Evolutionary conservation across 129 eudicot genomes (phyloP).

Genomic region (Logfia minima): DNA sequence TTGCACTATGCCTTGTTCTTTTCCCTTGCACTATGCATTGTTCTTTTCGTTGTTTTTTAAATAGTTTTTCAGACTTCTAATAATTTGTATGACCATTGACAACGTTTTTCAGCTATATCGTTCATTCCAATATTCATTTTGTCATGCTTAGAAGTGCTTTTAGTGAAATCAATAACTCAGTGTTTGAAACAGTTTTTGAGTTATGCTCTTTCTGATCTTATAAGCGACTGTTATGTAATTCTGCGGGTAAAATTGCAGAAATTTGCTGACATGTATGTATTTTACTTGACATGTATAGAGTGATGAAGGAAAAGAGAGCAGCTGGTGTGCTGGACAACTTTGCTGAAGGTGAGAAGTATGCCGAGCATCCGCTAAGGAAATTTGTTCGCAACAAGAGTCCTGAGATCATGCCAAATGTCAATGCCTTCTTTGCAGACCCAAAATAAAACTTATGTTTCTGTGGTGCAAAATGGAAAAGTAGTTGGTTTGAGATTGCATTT

Average conservation of each 20-base stretch:
- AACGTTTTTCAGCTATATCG: not conserved
- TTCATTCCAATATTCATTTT: too few species aligned
- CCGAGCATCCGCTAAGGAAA: constrained; percentile 74
- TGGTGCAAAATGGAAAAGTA: not conserved
- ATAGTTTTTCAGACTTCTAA: not conserved
- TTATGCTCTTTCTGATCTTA: not conserved
- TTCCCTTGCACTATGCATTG: too few species aligned
- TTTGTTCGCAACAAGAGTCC: constrained; percentile 71
- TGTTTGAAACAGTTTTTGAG: too few species aligned
- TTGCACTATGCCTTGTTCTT: not conserved
- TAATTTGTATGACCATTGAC: not conserved
- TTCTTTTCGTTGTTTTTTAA: not conserved
- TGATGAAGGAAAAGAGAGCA: constrained; percentile 78
- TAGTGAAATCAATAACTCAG: not conserved
- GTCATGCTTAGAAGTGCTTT: not conserved
- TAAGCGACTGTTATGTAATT: too few species aligned
- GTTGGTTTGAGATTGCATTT: constrained; percentile 11
- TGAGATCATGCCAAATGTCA: constrained; percentile 77
- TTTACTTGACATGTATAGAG: constrained; percentile 39
- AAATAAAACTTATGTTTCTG: constrained; percentile 15
- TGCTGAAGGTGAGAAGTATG: constrained; percentile 83
- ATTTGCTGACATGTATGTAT: not conserved
- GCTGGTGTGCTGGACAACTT: constrained; percentile 83
- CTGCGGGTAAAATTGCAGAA: not conserved
- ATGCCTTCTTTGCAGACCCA: constrained; percentile 78